Base-by-base conservation (phyloP, 2,329 filamentous ascomycete species). In the Penicillium sp. region DNA sequence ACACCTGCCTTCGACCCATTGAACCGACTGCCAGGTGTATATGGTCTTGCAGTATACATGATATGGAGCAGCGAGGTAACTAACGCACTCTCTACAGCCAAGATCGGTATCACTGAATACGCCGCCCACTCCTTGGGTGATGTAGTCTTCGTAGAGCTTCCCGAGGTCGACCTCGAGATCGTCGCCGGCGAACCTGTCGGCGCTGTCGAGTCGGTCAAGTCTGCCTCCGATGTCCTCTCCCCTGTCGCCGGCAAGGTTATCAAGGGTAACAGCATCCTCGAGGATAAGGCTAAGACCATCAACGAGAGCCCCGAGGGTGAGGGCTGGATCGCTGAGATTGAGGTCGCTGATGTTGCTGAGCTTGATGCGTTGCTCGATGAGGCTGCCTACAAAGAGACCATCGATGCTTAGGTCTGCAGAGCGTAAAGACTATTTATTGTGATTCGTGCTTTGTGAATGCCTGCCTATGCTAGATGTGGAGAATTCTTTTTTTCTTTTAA, bases 161-260 rank as follows among this genome's bases (percentile, higher is more conserved):
- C 94, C 54, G 80, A 87, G 63, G 71, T 81, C 53, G 87, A 85
- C 62, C 79, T 86, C 65, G 83, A 87, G 66, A 82, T 96, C 58
- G 76, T 77, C 55, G 83, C 86, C 54, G 91, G 91, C 68, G 93
- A 97, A 71, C 82, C 88, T 61, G 89, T 97, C 65, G 94, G 94
- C 64, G 91, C 93, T 57, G 93, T 99, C 66, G 94, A 99, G 80
- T 97, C 91, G 3, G 94, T 99, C 75, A 99, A 99, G 82, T 94
- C 89, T 60, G 94, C 94, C n/a, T 93, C 90, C 60, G 94, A 99
- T 74, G 96, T 99, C 80, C 88, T 96, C 78, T 87, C 91, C 15
- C 94, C 94, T 18, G 83, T 97, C 63, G 78, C 82, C 50, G 93
- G 93, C 70, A 88, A 79, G 64, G 85, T 99, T 58, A 81, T 84